These are phyloP conservation scores for Dichomitus squalens DNA, from an alignment of 1,284 basidiomycete genomes.

Conservation along the genomic window DNA sequence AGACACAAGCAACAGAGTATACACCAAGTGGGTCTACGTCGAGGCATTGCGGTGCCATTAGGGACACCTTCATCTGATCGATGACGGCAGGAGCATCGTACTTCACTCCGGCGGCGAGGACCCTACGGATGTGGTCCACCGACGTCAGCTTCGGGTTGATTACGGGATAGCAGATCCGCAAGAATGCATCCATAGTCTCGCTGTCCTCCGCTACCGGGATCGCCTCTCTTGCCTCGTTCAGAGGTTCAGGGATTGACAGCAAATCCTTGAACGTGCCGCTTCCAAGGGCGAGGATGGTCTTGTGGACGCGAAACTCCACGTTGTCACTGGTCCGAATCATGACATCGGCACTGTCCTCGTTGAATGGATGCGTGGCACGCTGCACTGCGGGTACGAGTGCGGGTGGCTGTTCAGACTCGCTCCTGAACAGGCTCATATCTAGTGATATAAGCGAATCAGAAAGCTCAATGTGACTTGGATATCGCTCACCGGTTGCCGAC, in stretches of 20 bases:
- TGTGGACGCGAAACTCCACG: background rate
- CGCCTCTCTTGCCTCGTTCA: too few species aligned
- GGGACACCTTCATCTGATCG: background rate
- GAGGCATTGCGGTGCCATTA: conserved; percentile 19
- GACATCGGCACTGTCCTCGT: conserved; percentile 33
- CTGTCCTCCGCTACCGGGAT: conserved; percentile 41
- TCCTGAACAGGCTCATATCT: too few species aligned
- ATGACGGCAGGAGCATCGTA: conserved; percentile 24
- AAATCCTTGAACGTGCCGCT: conserved; percentile 5
- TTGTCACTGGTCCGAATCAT: conserved; percentile 47
- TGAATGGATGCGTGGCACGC: background rate
- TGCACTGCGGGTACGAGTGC: background rate
- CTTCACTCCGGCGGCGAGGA: conserved; percentile 36
- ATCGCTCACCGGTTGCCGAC: too few species aligned
- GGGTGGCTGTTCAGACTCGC: too few species aligned
- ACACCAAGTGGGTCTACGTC: conserved; percentile 32
- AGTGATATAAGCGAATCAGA: too few species aligned
- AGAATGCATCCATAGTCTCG: conserved; percentile 48
- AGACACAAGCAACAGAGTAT: conserved; percentile 34
- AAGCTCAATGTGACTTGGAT: too few species aligned
- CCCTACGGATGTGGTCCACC: conserved; percentile 23
- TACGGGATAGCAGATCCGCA: conserved; percentile 40
- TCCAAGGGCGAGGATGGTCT: too few species aligned
- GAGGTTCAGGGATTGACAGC: too few species aligned
- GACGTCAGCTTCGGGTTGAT: background rate